Base-by-base conservation (phyloP, 2,329 filamentous ascomycete species). In the Sclerotinia trifoliorum region DNA sequence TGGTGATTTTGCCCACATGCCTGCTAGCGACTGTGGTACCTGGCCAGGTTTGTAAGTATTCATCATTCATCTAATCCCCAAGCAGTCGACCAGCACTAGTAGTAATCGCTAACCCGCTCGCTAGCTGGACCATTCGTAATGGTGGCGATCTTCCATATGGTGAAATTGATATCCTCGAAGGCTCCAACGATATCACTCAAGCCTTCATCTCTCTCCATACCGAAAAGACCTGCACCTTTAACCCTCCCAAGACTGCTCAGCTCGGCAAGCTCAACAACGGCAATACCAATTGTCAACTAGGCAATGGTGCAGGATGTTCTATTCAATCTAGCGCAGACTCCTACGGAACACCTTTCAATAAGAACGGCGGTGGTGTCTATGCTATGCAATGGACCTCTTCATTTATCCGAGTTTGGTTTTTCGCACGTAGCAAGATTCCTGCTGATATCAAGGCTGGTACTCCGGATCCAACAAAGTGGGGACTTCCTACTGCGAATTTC, bases 1-100 rank as follows among this genome's bases (percentile, higher is more conserved):
- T 62, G 82, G 89, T 29, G 90, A 93, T 76, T 84, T 92, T 63
- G 81, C 81, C n/a, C 90, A 93, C 72, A 92, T 93, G 87, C 90
- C 90, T 1, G 70, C 83, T 83, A 87, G 88, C 1, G 81, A 85
- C 62, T 93, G 90, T 72, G 90, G 90, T 24, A 83, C 86, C n/a
- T 93, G 90, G 90, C 90, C 90, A 69, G 87, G 89, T 78, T 91
- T 85, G 76, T 86, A 78, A 63, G 68, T 65, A 15, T 11, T 19
- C 5, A 35, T 3, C 42, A 8, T 21, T 5, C 54, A 75, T 11
- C 6, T 39, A n/a, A 42, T 52, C 19, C 49, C 61, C 42, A 44
- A 65, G 6, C 2, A 46, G 13, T 35, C 8, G 35, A 35, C 35
- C 35, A 10, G 8, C 19, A 68, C 6, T 15, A 32, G n/a, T 8